Conservation (phyloP, 1,284 basidiomycete species). For the Ceratobasidium sp. region DNA sequence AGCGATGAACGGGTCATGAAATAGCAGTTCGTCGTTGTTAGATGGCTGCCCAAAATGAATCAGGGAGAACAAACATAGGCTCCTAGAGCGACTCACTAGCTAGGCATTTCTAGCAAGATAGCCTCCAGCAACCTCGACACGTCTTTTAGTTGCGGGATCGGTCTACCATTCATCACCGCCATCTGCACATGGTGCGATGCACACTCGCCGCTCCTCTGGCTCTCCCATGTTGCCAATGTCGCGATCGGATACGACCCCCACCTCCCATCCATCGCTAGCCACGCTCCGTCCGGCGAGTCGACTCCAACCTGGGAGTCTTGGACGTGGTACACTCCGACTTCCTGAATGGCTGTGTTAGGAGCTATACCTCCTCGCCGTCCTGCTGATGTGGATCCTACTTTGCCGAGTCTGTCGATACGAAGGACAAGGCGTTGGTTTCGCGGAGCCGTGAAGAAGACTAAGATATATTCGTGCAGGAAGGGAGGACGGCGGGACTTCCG, state of each 20-base stretch:
- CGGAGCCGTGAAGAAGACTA: constrained; percentile 19
- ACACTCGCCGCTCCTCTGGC: not conserved
- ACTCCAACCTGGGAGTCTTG: constrained; percentile 27
- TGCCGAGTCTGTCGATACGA: constrained; percentile 33
- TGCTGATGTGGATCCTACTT: not conserved
- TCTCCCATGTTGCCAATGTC: constrained; percentile 11
- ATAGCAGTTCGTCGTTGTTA: not conserved
- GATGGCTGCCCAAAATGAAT: not conserved
- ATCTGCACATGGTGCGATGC: constrained; percentile 19
- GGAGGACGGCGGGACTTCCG: constrained; percentile 28
- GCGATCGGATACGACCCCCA: constrained; percentile 29
- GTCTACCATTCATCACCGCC: not conserved
- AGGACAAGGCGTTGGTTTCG: constrained; percentile 18
- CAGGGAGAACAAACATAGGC: not conserved
- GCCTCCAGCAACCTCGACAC: constrained; percentile 32
- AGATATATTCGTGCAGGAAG: constrained; percentile 33
- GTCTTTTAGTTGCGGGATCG: not conserved
- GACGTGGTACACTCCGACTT: constrained; percentile 28
- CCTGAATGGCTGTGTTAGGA: constrained; percentile 11
- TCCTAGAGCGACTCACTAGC: not conserved
- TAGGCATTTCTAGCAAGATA: constrained; percentile 34
- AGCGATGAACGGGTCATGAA: constrained; percentile 9
- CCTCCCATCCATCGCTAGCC: constrained; percentile 11
- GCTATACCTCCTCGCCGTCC: not conserved
- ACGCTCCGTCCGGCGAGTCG: constrained; percentile 1